These are phyloP conservation scores for Neurospora hispaniola DNA, from an alignment of 495 filamentous ascomycete species.

Conservation along the genomic window DNA sequence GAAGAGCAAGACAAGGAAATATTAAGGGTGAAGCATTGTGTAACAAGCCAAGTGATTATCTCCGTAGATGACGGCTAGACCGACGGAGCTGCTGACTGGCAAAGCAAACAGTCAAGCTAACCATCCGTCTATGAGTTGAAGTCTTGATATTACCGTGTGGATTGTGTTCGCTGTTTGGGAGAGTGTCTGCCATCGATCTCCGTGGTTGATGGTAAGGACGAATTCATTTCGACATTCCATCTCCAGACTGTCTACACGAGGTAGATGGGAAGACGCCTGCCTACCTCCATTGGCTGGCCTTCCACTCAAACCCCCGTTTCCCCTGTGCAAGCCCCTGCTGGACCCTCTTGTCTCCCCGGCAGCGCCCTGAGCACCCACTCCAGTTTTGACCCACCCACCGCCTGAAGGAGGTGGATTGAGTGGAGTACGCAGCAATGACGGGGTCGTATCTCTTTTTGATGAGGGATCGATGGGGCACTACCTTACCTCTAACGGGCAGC, in stretches of 20 bases:
- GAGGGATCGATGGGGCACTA: background rate
- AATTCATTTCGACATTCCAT: background rate
- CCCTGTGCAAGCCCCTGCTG: background rate
- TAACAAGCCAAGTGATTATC: background rate
- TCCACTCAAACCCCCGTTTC: background rate
- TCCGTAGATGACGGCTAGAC: background rate
- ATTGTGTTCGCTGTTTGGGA: background rate
- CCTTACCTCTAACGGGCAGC: background rate
- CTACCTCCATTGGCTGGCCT: background rate
- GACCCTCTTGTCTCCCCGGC: background rate
- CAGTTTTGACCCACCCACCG: background rate
- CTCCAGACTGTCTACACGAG: background rate
- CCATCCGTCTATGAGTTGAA: background rate
- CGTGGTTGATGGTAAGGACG: background rate
- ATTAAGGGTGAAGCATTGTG: background rate
- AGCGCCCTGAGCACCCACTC: too few relatives aligned
- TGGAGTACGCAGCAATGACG: background rate
- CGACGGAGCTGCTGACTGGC: background rate
- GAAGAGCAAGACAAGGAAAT: background rate
- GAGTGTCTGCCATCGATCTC: background rate
- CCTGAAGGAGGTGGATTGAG: background rate
- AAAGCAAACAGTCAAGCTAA: background rate
- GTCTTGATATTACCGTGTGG: background rate
- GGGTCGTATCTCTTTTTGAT: background rate
- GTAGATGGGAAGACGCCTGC: background rate